Conservation (phyloP, 2,329 filamentous ascomycete genomes). For the Lecanosticta acicola region DNA sequence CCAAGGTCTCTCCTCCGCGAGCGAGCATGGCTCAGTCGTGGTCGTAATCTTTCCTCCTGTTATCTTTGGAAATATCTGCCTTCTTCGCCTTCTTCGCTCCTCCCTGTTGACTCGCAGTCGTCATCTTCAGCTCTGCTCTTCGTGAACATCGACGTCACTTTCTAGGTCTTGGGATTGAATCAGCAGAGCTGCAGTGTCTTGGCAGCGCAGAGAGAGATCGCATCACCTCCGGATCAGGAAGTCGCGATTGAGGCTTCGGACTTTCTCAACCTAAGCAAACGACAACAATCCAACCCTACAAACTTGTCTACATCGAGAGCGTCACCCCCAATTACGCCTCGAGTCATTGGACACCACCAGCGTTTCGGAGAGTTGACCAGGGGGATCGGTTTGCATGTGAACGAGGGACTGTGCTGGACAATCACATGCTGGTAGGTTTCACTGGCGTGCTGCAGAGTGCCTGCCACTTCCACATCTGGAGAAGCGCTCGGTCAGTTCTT, state of each 20-base stretch:
- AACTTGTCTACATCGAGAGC: not conserved
- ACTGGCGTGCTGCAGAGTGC: no score
- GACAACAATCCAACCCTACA: not conserved
- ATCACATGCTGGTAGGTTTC: no score
- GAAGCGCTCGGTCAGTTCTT: no score
- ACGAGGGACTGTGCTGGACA: no score
- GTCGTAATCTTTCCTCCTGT: constrained; percentile 1
- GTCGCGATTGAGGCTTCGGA: not conserved
- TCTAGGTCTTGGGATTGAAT: not conserved
- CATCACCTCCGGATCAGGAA: constrained; percentile 1
- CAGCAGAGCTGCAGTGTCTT: no score
- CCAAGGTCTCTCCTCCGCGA: no score
- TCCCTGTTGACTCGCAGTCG: not conserved
- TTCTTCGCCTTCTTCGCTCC: not conserved
- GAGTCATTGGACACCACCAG: no score
- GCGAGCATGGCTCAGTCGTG: constrained; percentile 1
- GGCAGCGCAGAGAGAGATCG: no score
- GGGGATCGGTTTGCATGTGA: no score
- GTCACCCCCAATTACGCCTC: no score
- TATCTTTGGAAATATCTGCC: constrained; percentile 2
- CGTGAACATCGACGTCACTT: constrained; percentile 1
- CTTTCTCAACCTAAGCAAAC: not conserved
- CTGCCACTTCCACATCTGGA: no score
- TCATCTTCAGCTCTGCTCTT: not conserved
- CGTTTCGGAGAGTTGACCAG: no score